A percentile compares a stretch with the other conserved stretches of the same genome.
These are phyloP conservation scores for Solanum pennellii DNA, from an alignment of 257 asterid species.

Conservation along the genomic window DNA sequence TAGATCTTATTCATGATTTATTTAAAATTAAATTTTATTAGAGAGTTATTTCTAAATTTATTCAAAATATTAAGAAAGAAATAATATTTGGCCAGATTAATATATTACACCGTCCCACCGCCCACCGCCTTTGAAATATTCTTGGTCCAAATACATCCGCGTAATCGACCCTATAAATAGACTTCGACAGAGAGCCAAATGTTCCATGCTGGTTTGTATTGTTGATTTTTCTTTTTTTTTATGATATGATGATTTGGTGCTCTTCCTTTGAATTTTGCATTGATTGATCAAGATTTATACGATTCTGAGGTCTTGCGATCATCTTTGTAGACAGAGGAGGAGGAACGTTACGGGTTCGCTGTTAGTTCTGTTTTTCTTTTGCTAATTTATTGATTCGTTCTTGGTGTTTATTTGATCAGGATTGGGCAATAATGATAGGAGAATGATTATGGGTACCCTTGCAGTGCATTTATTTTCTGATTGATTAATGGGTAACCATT, in stretches of 20 bases:
- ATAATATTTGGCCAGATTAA: no score
- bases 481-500: no score
- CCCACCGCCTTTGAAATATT: not conserved
- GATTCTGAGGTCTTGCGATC: not conserved
- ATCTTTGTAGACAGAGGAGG: no score
- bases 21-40: no score
- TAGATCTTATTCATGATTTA: no score
- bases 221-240: no score
- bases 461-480: no score
- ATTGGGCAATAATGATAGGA: not conserved
- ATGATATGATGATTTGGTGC: no score
- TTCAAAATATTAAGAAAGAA: not conserved
- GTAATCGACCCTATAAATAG: not conserved
- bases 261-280: no score
- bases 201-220: not conserved
- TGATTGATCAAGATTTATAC: not conserved
- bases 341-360: not conserved
- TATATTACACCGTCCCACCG: not conserved
- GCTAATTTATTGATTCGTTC: not conserved
- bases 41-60: no score
- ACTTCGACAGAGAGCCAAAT: not conserved
- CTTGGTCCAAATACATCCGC: not conserved
- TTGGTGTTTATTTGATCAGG: not conserved
- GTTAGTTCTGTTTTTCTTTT: not conserved
- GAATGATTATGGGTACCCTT: not conserved